A percentile compares a stretch with the other conserved stretches of the same genome.
Evolutionary conservation across 805 yeast species (phyloP).

Genomic region (Kockiozyma suomiensis): DNA sequence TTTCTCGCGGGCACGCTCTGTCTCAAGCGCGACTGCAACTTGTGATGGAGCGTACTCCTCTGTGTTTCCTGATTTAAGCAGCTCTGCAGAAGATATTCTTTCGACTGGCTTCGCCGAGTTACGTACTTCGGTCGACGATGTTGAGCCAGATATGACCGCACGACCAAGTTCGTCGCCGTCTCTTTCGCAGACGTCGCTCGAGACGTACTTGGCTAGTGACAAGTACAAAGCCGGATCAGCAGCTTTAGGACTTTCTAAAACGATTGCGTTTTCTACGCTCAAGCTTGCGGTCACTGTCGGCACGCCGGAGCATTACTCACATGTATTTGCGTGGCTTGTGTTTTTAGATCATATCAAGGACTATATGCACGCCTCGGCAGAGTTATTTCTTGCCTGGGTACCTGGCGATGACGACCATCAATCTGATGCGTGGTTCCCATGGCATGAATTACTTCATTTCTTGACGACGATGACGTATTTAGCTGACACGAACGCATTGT

Average conservation of each 20-base stretch:
- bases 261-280: conserved; percentile 20
- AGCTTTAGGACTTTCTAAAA: conserved; percentile 8
- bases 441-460: conserved; percentile 27
- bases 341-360: conserved; percentile 23
- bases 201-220: conserved; percentile 6
- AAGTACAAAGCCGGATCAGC: conserved; percentile 7
- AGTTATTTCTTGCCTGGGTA: conserved; percentile 6
- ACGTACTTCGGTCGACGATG: neutral
- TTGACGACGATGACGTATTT: conserved; percentile 21
- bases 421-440: conserved; percentile 17
- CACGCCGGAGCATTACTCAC: conserved; percentile 27
- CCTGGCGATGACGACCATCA: neutral
- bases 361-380: conserved; percentile 7
- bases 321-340: conserved; percentile 31
- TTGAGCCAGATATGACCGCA: too few relatives aligned
- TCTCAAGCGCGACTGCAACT: too few relatives aligned
- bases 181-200: neutral
- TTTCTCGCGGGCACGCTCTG: neutral
- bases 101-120: neutral
- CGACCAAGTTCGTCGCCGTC: too few relatives aligned
- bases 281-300: conserved; percentile 23
- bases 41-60: too few relatives aligned
- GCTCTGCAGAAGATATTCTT: neutral
- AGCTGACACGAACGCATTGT: conserved; percentile 20
- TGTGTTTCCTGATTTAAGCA: too few relatives aligned